Evolutionary conservation across 495 filamentous ascomycete genomes (phyloP).

Genomic region (Pyrenopolyporus hunteri): DNA sequence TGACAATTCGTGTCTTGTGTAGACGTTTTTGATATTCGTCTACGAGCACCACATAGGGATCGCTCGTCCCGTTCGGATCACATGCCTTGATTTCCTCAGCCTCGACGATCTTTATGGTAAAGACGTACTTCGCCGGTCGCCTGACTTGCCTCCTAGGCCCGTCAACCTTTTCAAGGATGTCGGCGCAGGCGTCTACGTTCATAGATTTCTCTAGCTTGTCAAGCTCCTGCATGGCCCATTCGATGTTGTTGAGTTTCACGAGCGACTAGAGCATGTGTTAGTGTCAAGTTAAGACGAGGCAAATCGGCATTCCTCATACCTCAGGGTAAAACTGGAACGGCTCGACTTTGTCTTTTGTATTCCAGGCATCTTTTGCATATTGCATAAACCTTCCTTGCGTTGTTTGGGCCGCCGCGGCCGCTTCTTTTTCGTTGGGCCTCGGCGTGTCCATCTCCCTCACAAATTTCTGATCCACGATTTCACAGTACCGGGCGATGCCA

Average conservation of each 20-base stretch:
- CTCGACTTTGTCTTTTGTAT: slow-evolving; percentile 89
- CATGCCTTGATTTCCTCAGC: slow-evolving; percentile 98
- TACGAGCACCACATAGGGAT: slow-evolving; percentile 95
- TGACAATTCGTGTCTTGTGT: slow-evolving; percentile 90
- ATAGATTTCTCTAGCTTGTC: slow-evolving; percentile 88
- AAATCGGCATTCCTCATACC: slow-evolving; percentile 58
- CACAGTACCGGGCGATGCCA: slow-evolving; percentile 89
- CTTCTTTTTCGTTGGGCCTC: slow-evolving; percentile 82
- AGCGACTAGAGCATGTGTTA: slow-evolving; percentile 68
- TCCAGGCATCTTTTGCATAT: slow-evolving; percentile 94
- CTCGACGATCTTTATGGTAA: slow-evolving; percentile 98
- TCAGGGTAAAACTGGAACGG: slow-evolving; percentile 97
- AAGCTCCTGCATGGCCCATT: slow-evolving; percentile 87
- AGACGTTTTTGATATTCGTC: slow-evolving; percentile 99
- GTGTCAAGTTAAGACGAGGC: not conserved
- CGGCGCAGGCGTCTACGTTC: slow-evolving; percentile 92
- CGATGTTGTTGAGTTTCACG: slow-evolving; percentile 97
- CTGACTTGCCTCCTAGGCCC: slow-evolving; percentile 58
- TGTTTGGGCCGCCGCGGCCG: slow-evolving; percentile 74
- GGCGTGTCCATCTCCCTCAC: slow-evolving; percentile 82
- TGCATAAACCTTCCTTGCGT: slow-evolving; percentile 91
- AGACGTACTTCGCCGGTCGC: slow-evolving; percentile 83
- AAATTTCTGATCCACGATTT: slow-evolving; percentile 85
- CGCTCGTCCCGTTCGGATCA: slow-evolving; percentile 90
- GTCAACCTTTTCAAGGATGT: slow-evolving; percentile 71